Evolutionary conservation across 257 asterid genomes (phyloP), one percentile per base, ranked within the genome.

Genomic region (Cordia subcordata): DNA sequence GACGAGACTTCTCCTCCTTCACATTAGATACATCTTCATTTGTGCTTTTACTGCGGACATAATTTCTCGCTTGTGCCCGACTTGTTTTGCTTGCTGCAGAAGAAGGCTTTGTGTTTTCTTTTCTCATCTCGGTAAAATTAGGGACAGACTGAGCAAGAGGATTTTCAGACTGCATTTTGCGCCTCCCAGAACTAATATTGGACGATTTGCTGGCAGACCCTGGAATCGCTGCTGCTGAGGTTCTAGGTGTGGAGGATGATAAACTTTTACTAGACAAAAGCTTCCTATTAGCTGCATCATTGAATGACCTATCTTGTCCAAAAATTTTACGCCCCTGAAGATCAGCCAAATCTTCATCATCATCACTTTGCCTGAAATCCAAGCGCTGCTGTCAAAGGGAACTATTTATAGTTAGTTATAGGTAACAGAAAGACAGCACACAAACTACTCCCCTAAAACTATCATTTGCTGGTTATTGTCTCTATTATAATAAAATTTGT

Each of bases 111-210:
- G 92, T 65, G 53, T 80, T 86, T 75, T 93, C 99, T 71, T 83
- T 93, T 83, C 86, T 75, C 75, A 85, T 61, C 55, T 83, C 95
- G 53, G 95, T 77, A 69, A 93, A 84, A 71, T 83, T 87, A 35
- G 90, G 96, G 77, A 86, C 96, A n/a, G 99, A 93, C 61, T 83
- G 95, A 18, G 81, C 88, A 61, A 89, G 84, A 62, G 86, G 96
- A 72, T 83, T 93, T 68, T 93, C 99, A 21, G 87, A 57, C 49
- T 82, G 95, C 75, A 65, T 64, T 75, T 89, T 83, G 53, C 88
- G 81, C 67, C 79, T 87, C 58, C 75, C 84, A 47, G 88, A 67
- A 79, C 64, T 71, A 53, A 23, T 35, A 46, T 57, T 75, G 37
- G 92, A 74, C 67, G 73, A 75, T 71, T 79, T 90, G 64, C 66